A percentile compares a stretch with the other conserved stretches of the same genome.
Evolutionary conservation across 768 basidiomycete species (phyloP).

Genomic region (Amanita pseudoporphyria): DNA sequence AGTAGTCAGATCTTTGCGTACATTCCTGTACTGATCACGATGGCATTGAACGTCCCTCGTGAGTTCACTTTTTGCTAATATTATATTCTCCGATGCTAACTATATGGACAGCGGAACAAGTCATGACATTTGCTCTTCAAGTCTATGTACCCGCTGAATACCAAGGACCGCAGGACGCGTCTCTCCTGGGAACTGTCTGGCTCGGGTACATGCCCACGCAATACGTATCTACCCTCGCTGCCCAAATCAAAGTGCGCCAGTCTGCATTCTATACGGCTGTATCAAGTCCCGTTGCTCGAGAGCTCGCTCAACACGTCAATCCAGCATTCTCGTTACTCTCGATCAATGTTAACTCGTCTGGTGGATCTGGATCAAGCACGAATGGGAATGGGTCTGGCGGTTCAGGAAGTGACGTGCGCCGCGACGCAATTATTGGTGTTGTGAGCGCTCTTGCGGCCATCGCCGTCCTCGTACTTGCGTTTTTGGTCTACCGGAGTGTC

Average conservation of each 20-base stretch:
- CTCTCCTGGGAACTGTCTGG: slow-evolving; percentile 57
- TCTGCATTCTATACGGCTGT: slow-evolving; percentile 59
- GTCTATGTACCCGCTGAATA: slow-evolving; percentile 61
- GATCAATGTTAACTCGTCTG: slow-evolving; percentile 28
- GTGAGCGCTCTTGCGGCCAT: slow-evolving; percentile 76
- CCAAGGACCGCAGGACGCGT: slow-evolving; percentile 32
- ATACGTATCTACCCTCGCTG: slow-evolving; percentile 50
- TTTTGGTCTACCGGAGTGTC: slow-evolving; percentile 61
- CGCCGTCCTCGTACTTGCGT: slow-evolving; percentile 60
- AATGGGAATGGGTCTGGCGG: slow-evolving; percentile 16
- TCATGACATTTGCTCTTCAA: slow-evolving; percentile 46
- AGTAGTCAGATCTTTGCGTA: slow-evolving; percentile 73
- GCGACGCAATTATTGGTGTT: slow-evolving; percentile 88
- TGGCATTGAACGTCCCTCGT: slow-evolving; percentile 24
- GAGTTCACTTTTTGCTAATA: slow-evolving; percentile 10
- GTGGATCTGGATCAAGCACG: slow-evolving; percentile 11
- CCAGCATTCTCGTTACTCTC: slow-evolving; percentile 51
- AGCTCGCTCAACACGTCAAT: slow-evolving; percentile 62
- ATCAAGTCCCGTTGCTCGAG: slow-evolving; percentile 30
- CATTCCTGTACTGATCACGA: slow-evolving; percentile 37
- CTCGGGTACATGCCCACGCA: slow-evolving; percentile 55
- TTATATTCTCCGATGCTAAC: slow-evolving; percentile 5
- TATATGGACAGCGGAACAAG: slow-evolving; percentile 19
- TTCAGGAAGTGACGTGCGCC: slow-evolving; percentile 32
- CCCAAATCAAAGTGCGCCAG: slow-evolving; percentile 48